These are phyloP conservation scores for Acanthamoeba sp. DNA, from an alignment of 208 protist species.

Conservation along the genomic window DNA sequence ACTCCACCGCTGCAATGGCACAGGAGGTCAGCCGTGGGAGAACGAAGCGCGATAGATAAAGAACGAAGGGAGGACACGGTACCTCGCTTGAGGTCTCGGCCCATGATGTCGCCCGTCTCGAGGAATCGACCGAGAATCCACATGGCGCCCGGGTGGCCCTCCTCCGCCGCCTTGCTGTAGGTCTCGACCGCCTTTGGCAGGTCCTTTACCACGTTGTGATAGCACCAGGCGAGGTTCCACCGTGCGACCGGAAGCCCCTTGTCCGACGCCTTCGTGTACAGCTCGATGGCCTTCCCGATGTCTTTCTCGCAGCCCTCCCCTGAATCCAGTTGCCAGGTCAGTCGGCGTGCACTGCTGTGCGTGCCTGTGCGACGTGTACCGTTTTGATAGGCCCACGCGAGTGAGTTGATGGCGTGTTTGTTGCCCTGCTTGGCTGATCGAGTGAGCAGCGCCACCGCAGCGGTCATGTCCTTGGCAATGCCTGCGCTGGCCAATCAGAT, in stretches of 20 bases:
- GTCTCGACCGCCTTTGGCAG: constrained; percentile 11
- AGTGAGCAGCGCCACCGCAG: background rate
- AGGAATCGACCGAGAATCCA: constrained; percentile 3
- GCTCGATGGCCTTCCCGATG: constrained; percentile 16
- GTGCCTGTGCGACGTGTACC: background rate
- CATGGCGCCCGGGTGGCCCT: constrained; percentile 22
- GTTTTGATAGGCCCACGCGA: constrained; percentile 8
- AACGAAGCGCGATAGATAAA: background rate
- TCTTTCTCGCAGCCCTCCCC: background rate
- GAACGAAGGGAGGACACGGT: background rate
- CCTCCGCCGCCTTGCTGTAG: constrained; percentile 2
- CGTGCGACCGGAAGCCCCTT: background rate
- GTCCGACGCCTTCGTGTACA: constrained; percentile 13
- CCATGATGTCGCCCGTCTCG: constrained; percentile 6
- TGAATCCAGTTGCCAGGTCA: background rate
- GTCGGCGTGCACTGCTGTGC: too few relatives aligned
- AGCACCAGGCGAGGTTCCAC: constrained; percentile 21
- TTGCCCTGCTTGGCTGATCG: constrained; percentile 24
- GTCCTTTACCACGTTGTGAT: background rate
- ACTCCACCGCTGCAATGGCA: background rate
- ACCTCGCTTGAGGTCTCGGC: constrained; percentile 1
- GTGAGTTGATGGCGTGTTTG: background rate
- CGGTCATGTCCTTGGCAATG: background rate
- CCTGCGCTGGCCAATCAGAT: background rate
- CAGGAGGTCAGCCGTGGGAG: background rate